phyloP scores from a whole-genome alignment of 2,329 filamentous ascomycete species.

The Clarireedia hainanense region DNA sequence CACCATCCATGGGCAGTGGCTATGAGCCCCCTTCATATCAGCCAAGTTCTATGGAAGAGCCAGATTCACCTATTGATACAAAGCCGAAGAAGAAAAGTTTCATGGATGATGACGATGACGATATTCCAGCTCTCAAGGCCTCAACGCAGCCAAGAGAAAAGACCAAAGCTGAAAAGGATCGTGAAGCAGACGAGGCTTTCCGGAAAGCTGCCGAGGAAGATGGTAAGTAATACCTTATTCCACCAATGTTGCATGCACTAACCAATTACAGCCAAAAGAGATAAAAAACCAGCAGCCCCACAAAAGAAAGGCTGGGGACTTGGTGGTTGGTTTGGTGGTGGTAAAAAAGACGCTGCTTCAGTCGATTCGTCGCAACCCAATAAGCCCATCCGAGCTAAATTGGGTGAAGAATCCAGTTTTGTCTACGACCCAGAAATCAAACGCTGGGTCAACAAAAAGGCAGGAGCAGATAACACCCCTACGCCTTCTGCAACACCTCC shows the following conservation, averaged over 20 bases:
- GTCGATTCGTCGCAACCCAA: conserved; percentile 34
- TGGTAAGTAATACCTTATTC: conserved; percentile 39
- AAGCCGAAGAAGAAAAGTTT: conserved; percentile 63
- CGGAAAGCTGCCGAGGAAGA: conserved; percentile 73
- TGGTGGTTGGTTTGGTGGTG: conserved; percentile 73
- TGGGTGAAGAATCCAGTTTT: conserved; percentile 89
- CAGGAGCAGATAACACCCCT: conserved; percentile 50
- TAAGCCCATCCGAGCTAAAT: conserved; percentile 81
- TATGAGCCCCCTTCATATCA: conserved; percentile 44
- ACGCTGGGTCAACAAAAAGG: conserved; percentile 97
- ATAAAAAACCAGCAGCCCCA: conserved; percentile 38
- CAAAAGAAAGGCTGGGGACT: conserved; percentile 69
- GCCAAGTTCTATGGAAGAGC: conserved; percentile 39
- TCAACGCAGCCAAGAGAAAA: conserved; percentile 42
- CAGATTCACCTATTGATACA: conserved; percentile 33
- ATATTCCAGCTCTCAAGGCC: conserved; percentile 43
- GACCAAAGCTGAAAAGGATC: conserved; percentile 60
- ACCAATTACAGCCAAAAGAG: conserved; percentile 49
- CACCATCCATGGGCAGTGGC: conserved; percentile 30
- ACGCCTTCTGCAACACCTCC: conserved; percentile 65
- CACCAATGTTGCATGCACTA: conserved; percentile 1
- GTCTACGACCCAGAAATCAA: conserved; percentile 94
- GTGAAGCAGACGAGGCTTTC: conserved; percentile 79
- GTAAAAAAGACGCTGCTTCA: conserved; percentile 47
- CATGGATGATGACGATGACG: conserved; percentile 75